Conservation (phyloP, 176 grass and related monocot species). For the Metroxylon sagu region DNA sequence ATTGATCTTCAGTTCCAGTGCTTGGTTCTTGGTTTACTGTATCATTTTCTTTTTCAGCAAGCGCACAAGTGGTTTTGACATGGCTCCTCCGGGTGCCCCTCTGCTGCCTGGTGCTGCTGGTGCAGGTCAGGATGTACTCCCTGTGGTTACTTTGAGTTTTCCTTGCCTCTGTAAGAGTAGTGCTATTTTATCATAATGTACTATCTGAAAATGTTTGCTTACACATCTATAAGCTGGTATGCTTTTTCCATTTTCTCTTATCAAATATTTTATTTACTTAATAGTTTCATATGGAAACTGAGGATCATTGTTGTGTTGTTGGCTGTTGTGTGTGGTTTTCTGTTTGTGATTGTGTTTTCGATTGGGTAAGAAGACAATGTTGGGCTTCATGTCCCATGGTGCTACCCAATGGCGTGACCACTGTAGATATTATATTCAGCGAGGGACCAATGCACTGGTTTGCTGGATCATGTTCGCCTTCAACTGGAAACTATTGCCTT, state of each 20-base stretch:
- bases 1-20: too few species aligned
- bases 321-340: slow-evolving; percentile 26
- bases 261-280: slow-evolving; percentile 1
- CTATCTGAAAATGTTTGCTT: too few species aligned
- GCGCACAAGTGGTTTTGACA: slow-evolving; percentile 24
- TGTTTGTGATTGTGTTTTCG: slow-evolving; percentile 21
- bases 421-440: slow-evolving; percentile 22
- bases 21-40: neutral
- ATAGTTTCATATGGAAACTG: slow-evolving; percentile 27
- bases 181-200: slow-evolving; percentile 3
- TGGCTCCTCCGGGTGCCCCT: slow-evolving; percentile 12
- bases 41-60: slow-evolving; percentile 14
- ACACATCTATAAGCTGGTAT: too few species aligned
- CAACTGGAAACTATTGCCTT: slow-evolving; percentile 11
- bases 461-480: slow-evolving; percentile 20
- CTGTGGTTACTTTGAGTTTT: neutral
- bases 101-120: neutral
- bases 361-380: slow-evolving; percentile 27
- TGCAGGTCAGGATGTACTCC: slow-evolving; percentile 10
- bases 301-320: slow-evolving; percentile 30
- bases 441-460: slow-evolving; percentile 8
- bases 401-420: slow-evolving; percentile 15
- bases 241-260: too few species aligned
- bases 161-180: neutral
- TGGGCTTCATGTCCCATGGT: slow-evolving; percentile 16